Base-by-base conservation (phyloP, 2,329 filamentous ascomycete genomes). In the Aplosporella prunicola region DNA sequence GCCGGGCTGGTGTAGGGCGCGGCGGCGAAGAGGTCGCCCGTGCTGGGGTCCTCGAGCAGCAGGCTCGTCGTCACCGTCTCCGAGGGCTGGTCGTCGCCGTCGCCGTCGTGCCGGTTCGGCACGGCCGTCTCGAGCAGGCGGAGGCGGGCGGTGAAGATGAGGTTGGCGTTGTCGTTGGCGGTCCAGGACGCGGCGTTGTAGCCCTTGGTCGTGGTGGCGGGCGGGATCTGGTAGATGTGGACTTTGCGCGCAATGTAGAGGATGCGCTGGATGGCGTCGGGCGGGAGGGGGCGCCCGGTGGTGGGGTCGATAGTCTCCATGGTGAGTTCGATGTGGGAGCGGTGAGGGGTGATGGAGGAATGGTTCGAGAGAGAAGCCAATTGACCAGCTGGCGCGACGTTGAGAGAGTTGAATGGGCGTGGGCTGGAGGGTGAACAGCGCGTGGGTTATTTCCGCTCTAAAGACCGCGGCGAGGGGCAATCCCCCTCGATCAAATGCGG, bases 211-310 rank as follows among this genome's bases (percentile, higher is more conserved):
- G 80, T 81, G 29, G 79, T 71, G 41, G 87, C 68, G 16, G 86
- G 85, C 13, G 86, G 86, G 57, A 93, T 87, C 53, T 81, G 78
- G 71, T 93, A 94, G 67, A 93, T 74, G 66, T 93, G 84, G 46
- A 91, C 80, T 46, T 72, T 68, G 51, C 71, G 66, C 45, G 79
- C 75, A 57, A 87, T 67, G 72, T 85, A 88, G 58, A 93, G 80
- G 56, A 91, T 69, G 57, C 85, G 80, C 62, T 91, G 83, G 62
- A 93, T 89, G 50, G 85, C 81, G 55, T 84, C 82, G 35, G 75
- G 57, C 39, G 82, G 79, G 47, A 86, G 72, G 46, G 78, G 61
- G 22, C 64, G 65, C 50, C 80, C 79, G 15, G 82, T 89, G 39
- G 78, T 70, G 35, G 82, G 82, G 61, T 91, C 82, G 55, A 76